Percentiles rank a stretch among this genome's conserved stretches.
phyloP scores from a whole-genome alignment of 768 basidiomycete species.

The Nevesoporus exiguus region DNA sequence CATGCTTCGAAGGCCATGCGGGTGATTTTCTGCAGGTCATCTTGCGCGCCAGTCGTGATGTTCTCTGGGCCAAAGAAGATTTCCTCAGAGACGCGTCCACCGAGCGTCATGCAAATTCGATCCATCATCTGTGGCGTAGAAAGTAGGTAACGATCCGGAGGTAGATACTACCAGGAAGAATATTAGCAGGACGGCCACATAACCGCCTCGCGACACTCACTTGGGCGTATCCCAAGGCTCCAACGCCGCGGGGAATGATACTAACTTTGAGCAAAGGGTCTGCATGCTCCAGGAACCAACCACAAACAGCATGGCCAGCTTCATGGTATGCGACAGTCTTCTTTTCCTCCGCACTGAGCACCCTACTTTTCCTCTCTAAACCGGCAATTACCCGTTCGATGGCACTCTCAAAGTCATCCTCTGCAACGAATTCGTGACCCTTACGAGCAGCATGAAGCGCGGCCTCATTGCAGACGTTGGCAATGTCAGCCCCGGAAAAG shows the following conservation, averaged over 20 bases:
- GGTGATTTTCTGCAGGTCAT: slow-evolving; percentile 97
- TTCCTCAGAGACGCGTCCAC: slow-evolving; percentile 96
- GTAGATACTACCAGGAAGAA: slow-evolving; percentile 64
- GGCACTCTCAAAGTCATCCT: slow-evolving; percentile 91
- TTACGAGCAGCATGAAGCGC: slow-evolving; percentile 92
- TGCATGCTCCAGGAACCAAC: slow-evolving; percentile 98
- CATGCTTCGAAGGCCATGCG: slow-evolving; percentile 96
- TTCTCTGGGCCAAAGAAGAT: slow-evolving; percentile 91
- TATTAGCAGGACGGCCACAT: slow-evolving; percentile 9
- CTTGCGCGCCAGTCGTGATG: slow-evolving; percentile 97
- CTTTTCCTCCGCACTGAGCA: slow-evolving; percentile 94
- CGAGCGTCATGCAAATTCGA: slow-evolving; percentile 97
- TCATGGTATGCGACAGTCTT: slow-evolving; percentile 98
- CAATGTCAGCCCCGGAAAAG: slow-evolving; percentile 98
- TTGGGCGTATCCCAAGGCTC: slow-evolving; percentile 95
- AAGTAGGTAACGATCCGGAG: slow-evolving; percentile 92
- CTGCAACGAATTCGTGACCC: slow-evolving; percentile 70
- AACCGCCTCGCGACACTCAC: slow-evolving; percentile 37
- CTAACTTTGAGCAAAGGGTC: slow-evolving; percentile 96
- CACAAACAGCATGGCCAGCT: slow-evolving; percentile 97
- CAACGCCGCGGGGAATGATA: slow-evolving; percentile 95
- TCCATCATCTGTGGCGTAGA: slow-evolving; percentile 94
- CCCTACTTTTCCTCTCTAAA: slow-evolving; percentile 90
- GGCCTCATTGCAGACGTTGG: slow-evolving; percentile 98
- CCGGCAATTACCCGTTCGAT: slow-evolving; percentile 98